These are phyloP conservation scores for Crithidia thermophila DNA, from an alignment of 208 protist species.

Conservation along the genomic window DNA sequence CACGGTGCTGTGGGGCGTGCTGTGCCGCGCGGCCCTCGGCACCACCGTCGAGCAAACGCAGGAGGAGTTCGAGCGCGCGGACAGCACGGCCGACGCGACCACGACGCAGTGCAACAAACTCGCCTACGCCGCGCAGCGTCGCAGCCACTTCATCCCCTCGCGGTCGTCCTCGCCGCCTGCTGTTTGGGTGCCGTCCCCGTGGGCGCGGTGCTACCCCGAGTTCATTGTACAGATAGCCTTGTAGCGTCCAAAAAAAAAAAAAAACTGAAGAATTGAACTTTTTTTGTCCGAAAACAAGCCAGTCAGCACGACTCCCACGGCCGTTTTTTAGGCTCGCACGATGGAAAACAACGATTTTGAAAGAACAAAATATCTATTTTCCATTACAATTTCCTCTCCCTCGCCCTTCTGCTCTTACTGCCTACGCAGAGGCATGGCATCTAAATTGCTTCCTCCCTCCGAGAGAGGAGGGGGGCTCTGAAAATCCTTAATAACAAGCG, in stretches of 20 bases:
- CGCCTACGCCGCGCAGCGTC: conserved; percentile 28
- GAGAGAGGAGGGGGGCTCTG: too few relatives aligned
- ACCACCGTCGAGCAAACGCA: conserved; percentile 47
- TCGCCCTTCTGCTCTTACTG: too few relatives aligned
- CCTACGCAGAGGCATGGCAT: too few relatives aligned
- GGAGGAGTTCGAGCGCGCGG: conserved; percentile 14
- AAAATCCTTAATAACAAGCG: too few relatives aligned
- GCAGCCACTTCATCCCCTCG: conserved; percentile 19
- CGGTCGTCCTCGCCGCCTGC: not conserved
- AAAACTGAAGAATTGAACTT: too few relatives aligned
- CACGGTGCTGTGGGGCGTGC: conserved; percentile 39
- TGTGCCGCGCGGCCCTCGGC: conserved; percentile 59
- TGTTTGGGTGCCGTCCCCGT: conserved; percentile 34
- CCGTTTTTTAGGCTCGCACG: too few relatives aligned
- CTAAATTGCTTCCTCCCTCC: too few relatives aligned
- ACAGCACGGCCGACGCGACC: conserved; percentile 9
- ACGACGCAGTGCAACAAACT: conserved; percentile 21
- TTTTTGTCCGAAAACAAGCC: too few relatives aligned
- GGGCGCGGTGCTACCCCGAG: conserved; percentile 58
- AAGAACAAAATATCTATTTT: too few relatives aligned
- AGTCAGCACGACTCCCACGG: too few relatives aligned
- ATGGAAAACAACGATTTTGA: too few relatives aligned
- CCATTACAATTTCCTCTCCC: too few relatives aligned
- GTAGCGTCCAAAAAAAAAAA: conserved; percentile 10
- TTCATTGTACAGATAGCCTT: conserved; percentile 40